phyloP scores from a whole-genome alignment of 2,329 filamentous ascomycete species.

The Paraphaeosphaeria minitans region DNA sequence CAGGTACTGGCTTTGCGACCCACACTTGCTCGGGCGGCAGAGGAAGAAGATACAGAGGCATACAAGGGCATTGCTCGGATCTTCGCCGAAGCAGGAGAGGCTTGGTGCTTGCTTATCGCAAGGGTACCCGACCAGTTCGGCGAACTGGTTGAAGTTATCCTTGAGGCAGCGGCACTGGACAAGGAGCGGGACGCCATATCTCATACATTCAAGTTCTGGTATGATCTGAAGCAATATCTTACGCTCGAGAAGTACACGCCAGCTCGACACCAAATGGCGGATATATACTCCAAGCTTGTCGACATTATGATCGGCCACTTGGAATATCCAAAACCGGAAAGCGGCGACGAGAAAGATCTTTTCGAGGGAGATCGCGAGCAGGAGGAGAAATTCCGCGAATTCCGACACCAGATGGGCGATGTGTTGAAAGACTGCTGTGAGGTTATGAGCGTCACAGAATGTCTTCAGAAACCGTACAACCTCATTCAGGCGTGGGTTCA shows the following conservation, averaged over 20 bases:
- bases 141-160: conserved; percentile 81
- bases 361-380: conserved; percentile 96
- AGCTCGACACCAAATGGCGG: conserved; percentile 75
- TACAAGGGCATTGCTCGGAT: conserved; percentile 89
- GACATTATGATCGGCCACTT: conserved; percentile 92
- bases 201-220: conserved; percentile 97
- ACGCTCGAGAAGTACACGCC: conserved; percentile 88
- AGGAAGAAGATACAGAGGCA: conserved; percentile 81
- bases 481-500: conserved; percentile 88
- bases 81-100: conserved; percentile 89
- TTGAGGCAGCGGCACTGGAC: conserved; percentile 90
- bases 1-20: conserved; percentile 76
- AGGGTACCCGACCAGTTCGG: conserved; percentile 82
- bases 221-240: conserved; percentile 95
- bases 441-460: conserved; percentile 91
- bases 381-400: conserved; percentile 96
- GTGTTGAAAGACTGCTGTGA: conserved; percentile 97
- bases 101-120: conserved; percentile 92
- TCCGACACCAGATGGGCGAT: conserved; percentile 96
- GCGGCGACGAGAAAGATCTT: conserved; percentile 75
- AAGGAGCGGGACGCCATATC: conserved; percentile 89
- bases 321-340: conserved; percentile 80
- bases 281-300: conserved; percentile 86
- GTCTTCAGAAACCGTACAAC: conserved; percentile 84
- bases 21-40: conserved; percentile 74